Base-by-base conservation (phyloP, 768 basidiomycete genomes). In the Boletus fagicola region DNA sequence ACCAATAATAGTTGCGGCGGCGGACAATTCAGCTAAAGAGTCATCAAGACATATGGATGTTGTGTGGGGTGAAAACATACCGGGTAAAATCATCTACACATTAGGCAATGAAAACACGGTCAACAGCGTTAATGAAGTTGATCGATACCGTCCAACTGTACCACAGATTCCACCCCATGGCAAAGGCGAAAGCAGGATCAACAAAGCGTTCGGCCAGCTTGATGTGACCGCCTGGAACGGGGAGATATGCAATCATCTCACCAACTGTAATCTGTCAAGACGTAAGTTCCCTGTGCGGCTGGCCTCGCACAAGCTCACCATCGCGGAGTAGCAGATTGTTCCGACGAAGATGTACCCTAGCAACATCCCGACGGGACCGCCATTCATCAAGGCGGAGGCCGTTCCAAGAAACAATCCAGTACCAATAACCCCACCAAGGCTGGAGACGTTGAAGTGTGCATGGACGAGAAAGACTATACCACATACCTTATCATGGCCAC, bases 1-100 rank as follows among this genome's bases (percentile, higher is more conserved):
- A 54, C 74, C 62, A 59, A 83, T 77, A 33, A 84, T 65, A 15
- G 81, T 76, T 18, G 82, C 76, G 1, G 80, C 80, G 2, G 80
- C 80, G 18, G 76, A 74, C 1, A 81, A 60, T 62, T 80, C 80
- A 15, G 78, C 77, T 54, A 18, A 10, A 38, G 22, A 26, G 46
- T 6, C 22, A 5, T 57, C 15, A 60, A 36, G 11, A 24, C 3
- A 22, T 10, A 20, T 3, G 9, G 33, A 20, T 7, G 8, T 26
- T 36, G 3, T 9, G n/a, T n/a, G 31, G 24, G 10, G 12, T 20
- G 16, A 46, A n/a, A n/a, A 31, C 51, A 16, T 44, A 67, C 62
- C 62, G 5, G 62, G 64, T 38, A 66, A 49, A 50, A 53, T 63
- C 16, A 67, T 3, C 62, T 58, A 24, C 31, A 43, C 16, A n/a